Conservation (phyloP, 805 yeast genomes). For the Wickerhamiella azyma region DNA sequence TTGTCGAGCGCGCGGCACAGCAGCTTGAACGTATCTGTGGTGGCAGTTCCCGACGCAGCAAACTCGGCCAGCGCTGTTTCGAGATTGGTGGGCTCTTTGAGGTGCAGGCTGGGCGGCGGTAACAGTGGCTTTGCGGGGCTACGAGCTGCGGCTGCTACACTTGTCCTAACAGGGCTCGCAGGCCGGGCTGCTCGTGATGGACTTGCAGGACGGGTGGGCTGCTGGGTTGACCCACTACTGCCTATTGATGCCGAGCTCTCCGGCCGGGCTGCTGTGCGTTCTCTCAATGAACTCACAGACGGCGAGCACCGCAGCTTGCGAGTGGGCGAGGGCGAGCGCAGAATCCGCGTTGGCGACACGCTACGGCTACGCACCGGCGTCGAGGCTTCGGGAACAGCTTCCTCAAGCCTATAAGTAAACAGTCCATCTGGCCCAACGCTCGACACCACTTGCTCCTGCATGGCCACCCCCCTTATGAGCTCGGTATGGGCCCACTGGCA, state of each 20-base stretch:
- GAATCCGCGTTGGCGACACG: slow-evolving; percentile 4
- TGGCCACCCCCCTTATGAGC: slow-evolving; percentile 31
- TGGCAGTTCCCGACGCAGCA: neutral
- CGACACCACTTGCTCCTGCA: slow-evolving; percentile 10
- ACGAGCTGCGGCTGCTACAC: neutral
- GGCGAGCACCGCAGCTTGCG: neutral
- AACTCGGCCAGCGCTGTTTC: neutral
- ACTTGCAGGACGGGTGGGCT: neutral
- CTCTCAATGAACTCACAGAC: neutral
- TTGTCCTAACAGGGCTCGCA: neutral
- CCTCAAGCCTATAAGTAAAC: slow-evolving; percentile 6
- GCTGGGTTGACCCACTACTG: too few relatives aligned
- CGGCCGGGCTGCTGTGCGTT: too few relatives aligned
- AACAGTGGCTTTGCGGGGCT: too few relatives aligned
- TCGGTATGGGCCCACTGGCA: slow-evolving; percentile 52
- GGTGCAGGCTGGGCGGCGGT: neutral
- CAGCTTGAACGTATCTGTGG: slow-evolving; percentile 7
- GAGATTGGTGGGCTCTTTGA: neutral
- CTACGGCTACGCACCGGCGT: neutral
- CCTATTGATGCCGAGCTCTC: too few relatives aligned
- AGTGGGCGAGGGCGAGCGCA: slow-evolving; percentile 6
- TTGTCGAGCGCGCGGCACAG: slow-evolving; percentile 16
- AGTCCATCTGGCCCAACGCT: slow-evolving; percentile 14
- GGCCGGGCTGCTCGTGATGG: neutral
- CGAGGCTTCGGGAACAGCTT: neutral